A percentile compares a stretch with the other conserved stretches of the same genome.
Conservation (phyloP, 202 grass and related monocot species). For the Panicum virgatum region DNA sequence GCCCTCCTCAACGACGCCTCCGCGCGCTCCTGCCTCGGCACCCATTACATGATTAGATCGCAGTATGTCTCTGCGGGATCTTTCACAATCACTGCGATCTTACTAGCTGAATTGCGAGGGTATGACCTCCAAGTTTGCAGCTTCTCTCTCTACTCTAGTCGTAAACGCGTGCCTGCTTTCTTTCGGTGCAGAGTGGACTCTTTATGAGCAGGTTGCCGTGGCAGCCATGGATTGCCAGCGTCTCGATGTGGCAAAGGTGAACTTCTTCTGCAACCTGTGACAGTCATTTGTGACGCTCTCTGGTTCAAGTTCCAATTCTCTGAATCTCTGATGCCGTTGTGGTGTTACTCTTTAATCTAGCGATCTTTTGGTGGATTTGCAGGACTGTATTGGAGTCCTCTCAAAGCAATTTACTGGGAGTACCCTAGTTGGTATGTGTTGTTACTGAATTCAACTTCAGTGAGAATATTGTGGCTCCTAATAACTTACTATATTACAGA, state of each 20-base stretch:
- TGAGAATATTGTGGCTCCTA: background rate
- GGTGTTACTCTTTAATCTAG: background rate
- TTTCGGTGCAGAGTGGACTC: conserved; percentile 83
- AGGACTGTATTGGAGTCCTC: conserved; percentile 81
- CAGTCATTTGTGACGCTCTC: background rate
- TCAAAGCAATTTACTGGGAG: conserved; percentile 83
- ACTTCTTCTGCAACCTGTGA: background rate
- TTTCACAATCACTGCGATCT: background rate
- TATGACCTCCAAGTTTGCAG: no score
- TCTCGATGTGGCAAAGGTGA: conserved; percentile 83
- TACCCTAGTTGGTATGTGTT: conserved; percentile 64
- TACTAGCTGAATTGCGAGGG: background rate
- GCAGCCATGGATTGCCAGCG: conserved; percentile 96
- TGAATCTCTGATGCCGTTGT: background rate
- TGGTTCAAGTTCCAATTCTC: conserved; percentile 6
- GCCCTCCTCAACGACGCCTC: conserved; percentile 75
- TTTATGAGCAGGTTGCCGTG: conserved; percentile 89
- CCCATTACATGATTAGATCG: conserved; percentile 9
- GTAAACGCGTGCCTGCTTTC: conserved; percentile 19
- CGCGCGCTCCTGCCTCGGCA: conserved; percentile 68
- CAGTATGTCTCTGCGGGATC: background rate
- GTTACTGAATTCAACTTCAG: conserved; percentile 12
- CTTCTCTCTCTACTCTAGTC: background rate
- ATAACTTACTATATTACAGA: background rate
- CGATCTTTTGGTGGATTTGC: conserved; percentile 10